Evolutionary conservation across 306 rosid genomes (phyloP), one percentile per base, ranked within the genome.

Genomic region (Acacia crassicarpa): DNA sequence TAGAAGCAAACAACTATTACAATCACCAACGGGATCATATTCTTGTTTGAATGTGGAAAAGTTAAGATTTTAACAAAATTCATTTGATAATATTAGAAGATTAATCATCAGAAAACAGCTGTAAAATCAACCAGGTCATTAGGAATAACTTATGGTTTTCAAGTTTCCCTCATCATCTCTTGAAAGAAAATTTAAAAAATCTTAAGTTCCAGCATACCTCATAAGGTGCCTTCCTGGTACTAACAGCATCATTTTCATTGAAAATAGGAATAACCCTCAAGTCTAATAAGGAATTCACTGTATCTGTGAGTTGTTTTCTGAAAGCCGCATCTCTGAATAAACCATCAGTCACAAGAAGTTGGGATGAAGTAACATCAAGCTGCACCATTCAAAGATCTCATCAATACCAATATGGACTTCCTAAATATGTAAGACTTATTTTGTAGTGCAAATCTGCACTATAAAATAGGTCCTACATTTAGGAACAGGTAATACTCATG

Each of bases 301-400:
- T 95, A 20, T 93, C 98, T 9, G 92, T 86, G 49, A 95, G 94
- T 82, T 92, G 97, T 79, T 87, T 84, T 90, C 94, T 87, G 85
- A 95, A 95, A 76, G 79, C 97, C 49, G 84, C 62, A 80, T 93
- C 95, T 80, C 83, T 83, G 72, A 95, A 95, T 77, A 90, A 90
- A 8, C 89, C 87, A 83, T 95, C 99, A 25, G 93, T 95, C 90
- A 95, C 99, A 44, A 95, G 98, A 86, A 93, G 98, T 82, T 95
- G 99, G 48, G 99, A 93, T 43, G 99, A 95, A 61, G 99, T 93
- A 78, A 95, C 94, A 80, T 95, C 99, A 49, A 95, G 97, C 99
- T 95, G 97, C 94, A 87, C 33, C 40, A 54, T 33, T 72, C 44
- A 87, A 70, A 78, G 22, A 40, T 41, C 9, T 13, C 19, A 85